phyloP scores from a whole-genome alignment of 2,329 filamentous ascomycete species.

The Corinectria fuckeliana region DNA sequence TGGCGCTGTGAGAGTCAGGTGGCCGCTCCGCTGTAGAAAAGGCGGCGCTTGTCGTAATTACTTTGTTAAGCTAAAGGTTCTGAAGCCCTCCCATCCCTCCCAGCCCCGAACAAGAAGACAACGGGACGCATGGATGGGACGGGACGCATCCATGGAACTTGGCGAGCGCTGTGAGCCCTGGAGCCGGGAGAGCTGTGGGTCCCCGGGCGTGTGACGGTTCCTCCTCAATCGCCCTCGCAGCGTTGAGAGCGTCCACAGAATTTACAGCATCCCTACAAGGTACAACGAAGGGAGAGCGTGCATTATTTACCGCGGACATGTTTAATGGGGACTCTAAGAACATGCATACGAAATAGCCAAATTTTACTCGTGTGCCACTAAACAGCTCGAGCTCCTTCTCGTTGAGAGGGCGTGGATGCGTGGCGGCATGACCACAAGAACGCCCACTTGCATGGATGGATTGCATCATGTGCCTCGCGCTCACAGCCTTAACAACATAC shows the following conservation, averaged over 20 bases:
- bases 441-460: slow-evolving; percentile 1
- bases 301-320: background rate
- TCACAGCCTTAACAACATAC: slow-evolving; percentile 11
- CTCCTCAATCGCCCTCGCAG: too few relatives aligned
- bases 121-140: too few relatives aligned
- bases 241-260: background rate
- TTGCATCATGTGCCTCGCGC: slow-evolving; percentile 6
- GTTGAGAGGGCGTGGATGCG: background rate
- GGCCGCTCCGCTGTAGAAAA: background rate
- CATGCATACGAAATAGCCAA: background rate
- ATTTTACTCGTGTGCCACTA: background rate
- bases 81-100: background rate
- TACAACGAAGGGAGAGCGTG: slow-evolving; percentile 8
- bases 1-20: background rate
- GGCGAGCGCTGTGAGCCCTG: too few relatives aligned
- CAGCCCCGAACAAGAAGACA: background rate
- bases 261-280: slow-evolving; percentile 8
- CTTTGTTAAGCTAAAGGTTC: too few relatives aligned
- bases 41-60: background rate
- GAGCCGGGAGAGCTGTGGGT: too few relatives aligned
- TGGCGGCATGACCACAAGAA: slow-evolving; percentile 9
- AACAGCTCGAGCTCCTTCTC: background rate
- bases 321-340: background rate
- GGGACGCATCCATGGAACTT: too few relatives aligned
- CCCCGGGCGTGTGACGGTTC: too few relatives aligned